These are phyloP conservation scores for Tetragonia tetragonoides DNA, from an alignment of 148 eudicot species.

Conservation along the genomic window DNA sequence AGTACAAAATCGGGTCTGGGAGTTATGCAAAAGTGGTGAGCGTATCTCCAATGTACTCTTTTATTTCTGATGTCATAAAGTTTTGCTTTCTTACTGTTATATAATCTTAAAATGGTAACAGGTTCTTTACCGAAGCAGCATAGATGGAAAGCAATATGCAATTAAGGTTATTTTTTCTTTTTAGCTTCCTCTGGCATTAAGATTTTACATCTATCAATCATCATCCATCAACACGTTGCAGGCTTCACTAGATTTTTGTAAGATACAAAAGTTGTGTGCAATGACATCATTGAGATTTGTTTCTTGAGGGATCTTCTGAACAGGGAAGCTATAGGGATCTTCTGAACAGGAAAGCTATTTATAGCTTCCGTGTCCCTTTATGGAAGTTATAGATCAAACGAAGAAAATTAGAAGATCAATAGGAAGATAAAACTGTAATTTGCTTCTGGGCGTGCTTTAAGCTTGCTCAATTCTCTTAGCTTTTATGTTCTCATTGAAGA, in stretches of 20 bases:
- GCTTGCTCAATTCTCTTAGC: too few relatives aligned
- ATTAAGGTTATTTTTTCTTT: constrained; percentile 58
- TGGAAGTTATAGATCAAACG: not conserved
- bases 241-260: not conserved
- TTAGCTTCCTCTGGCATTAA: not conserved
- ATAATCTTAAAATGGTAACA: constrained; percentile 31
- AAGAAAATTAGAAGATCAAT: not conserved
- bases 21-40: constrained; percentile 98
- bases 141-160: constrained; percentile 84
- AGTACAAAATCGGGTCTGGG: constrained; percentile 84
- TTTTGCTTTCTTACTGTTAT: constrained; percentile 7
- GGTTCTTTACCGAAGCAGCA: constrained; percentile 83
- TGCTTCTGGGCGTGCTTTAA: too few relatives aligned
- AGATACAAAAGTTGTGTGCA: not conserved
- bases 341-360: not conserved
- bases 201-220: not conserved
- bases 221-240: not conserved
- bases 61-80: constrained; percentile 13
- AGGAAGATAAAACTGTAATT: not conserved
- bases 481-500: not conserved
- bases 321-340: not conserved
- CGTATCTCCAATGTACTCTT: not conserved
- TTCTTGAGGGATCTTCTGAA: not conserved
- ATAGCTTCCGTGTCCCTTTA: not conserved
- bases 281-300: not conserved